These are phyloP conservation scores for Pterocarpus santalinus DNA, from an alignment of 306 rosid species.

Conservation along the genomic window DNA sequence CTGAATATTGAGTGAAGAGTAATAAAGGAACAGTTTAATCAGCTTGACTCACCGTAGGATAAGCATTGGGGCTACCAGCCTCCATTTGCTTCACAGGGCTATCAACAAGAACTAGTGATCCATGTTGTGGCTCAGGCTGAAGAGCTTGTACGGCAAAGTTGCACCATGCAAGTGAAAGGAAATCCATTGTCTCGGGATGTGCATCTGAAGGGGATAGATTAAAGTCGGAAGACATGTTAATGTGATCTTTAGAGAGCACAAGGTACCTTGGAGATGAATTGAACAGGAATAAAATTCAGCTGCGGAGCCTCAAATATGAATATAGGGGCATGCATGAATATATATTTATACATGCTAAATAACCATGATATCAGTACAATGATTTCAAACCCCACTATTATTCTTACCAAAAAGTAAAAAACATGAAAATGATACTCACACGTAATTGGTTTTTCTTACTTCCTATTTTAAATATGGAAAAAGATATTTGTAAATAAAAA, in stretches of 20 bases:
- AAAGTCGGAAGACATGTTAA: slow-evolving; percentile 57
- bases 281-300: slow-evolving; percentile 37
- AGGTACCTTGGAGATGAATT: slow-evolving; percentile 16
- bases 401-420: neutral
- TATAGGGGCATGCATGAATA: slow-evolving; percentile 51
- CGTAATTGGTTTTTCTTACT: neutral
- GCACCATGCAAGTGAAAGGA: slow-evolving; percentile 90
- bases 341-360: slow-evolving; percentile 42
- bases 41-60: slow-evolving; percentile 56
- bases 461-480: neutral
- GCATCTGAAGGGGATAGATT: slow-evolving; percentile 80
- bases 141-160: slow-evolving; percentile 89
- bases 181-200: slow-evolving; percentile 89
- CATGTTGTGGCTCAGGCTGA: slow-evolving; percentile 64
- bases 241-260: slow-evolving; percentile 22
- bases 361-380: slow-evolving; percentile 41
- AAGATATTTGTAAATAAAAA: too few species aligned
- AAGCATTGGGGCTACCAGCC: slow-evolving; percentile 49
- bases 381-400: slow-evolving; percentile 44
- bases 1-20: neutral
- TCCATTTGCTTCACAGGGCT: slow-evolving; percentile 59
- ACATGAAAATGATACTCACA: neutral
- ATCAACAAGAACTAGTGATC: slow-evolving; percentile 64
- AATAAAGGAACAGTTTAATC: neutral
- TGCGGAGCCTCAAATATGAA: slow-evolving; percentile 38